Base-by-base conservation (phyloP, 768 basidiomycete species). In the Boletus eberwhitei region DNA sequence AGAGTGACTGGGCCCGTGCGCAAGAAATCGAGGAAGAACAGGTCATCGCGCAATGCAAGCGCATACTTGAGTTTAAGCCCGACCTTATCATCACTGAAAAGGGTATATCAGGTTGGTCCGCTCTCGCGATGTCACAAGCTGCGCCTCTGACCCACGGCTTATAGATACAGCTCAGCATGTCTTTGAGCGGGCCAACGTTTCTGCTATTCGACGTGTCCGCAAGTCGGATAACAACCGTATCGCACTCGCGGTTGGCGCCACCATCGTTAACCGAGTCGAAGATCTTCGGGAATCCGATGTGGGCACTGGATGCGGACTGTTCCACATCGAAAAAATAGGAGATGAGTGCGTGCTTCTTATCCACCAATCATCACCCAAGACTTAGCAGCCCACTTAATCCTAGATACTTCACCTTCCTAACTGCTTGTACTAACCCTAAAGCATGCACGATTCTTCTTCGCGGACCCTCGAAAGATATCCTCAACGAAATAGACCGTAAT, bases 211-310 rank as follows among this genome's bases (percentile, higher is more conserved):
- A 39, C 88, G 97, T n/a, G 94, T 98, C 11, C 88, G 97, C 68
- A 99, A 98, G 73, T 94, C 93, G 4, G 97, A 99, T 72, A 98
- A 98, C 78, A 99, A 98, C 74, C 90, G 97, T 42, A 91, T 98
- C 59, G 97, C 97, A 0, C 87, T 97, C 24, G 95, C 94, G 1
- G 87, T 91, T 37, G 94, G 94, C 22, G 96, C 92, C 2, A 98
- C 93, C 31, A 98, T 99, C 72, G 92, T 99, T 57, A 98, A 98
- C 74, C 85, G 95, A 16, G 79, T 94, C 21, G 97, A 99, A 67
- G 96, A 98, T 69, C 78, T 99, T 35, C 84, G 94, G 21, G 96
- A 96, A 63, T 73, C 84, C 1, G 97, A 98, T 64, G 80, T 99
- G 44, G 97, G 97, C 17, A 95, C 92, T 1, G 75, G 86, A 50